These are phyloP conservation scores for Trichoderma atroviride DNA, from an alignment of 2,329 filamentous ascomycete genomes.

Conservation along the genomic window DNA sequence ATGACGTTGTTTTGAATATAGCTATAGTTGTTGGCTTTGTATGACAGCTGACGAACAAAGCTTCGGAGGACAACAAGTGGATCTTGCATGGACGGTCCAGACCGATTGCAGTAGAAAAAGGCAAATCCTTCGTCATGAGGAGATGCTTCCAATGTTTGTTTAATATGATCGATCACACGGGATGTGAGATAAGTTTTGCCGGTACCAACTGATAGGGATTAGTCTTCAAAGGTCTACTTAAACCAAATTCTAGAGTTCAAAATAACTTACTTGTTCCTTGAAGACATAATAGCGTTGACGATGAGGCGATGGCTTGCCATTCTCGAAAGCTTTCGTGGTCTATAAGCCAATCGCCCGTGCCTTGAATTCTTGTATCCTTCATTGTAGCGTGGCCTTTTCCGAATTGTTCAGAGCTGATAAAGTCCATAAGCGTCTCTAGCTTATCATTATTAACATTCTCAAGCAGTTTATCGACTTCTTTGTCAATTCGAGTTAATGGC, in stretches of 20 bases:
- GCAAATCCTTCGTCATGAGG: slow-evolving; percentile 27
- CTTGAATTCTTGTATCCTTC: neutral
- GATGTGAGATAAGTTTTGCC: slow-evolving; percentile 26
- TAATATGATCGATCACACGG: slow-evolving; percentile 17
- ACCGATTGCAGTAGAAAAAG: slow-evolving; percentile 30
- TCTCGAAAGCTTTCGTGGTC: neutral
- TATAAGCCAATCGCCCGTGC: slow-evolving; percentile 19
- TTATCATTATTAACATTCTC: neutral
- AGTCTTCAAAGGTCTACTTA: neutral
- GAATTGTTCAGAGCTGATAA: slow-evolving; percentile 18
- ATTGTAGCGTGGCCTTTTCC: neutral
- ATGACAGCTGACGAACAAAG: slow-evolving; percentile 28
- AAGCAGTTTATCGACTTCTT: neutral
- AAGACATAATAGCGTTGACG: slow-evolving; percentile 18
- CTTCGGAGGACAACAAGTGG: slow-evolving; percentile 27
- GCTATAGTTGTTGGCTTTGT: neutral
- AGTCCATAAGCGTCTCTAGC: neutral
- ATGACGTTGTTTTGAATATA: neutral
- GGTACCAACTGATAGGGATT: slow-evolving; percentile 14
- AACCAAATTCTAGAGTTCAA: too few species aligned
- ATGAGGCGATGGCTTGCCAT: slow-evolving; percentile 3
- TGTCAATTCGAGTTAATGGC: neutral
- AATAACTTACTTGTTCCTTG: slow-evolving; percentile 1
- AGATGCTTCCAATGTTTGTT: neutral
- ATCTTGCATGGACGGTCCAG: slow-evolving; percentile 22